Evolutionary conservation across 148 eudicot genomes (phyloP), one percentile per base, ranked within the genome.

Genomic region (Salicornia ramosissima): DNA sequence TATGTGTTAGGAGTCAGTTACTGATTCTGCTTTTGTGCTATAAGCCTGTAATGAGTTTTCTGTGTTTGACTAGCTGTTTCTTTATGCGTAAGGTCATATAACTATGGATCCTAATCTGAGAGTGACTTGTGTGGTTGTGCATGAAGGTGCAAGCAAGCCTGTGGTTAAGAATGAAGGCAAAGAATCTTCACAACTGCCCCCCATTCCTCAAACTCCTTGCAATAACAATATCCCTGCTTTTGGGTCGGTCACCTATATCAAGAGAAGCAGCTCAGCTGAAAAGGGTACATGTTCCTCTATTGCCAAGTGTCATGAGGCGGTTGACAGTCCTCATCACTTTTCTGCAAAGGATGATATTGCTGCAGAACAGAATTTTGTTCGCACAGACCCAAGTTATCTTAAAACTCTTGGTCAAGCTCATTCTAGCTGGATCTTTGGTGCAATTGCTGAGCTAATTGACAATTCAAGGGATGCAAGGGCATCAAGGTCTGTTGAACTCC

Each of bases 381-480:
- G 77, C 7, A 65, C 80, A 52, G 83, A 90, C 77, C 96, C 96
- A 21, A 90, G 90, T 71, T 90, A 85, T 72, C 67, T 90, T 70
- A 86, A 80, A 78, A 90, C 88, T 25, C 90, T 90, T 52, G 86
- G 96, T 64, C 92, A 87, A 64, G 81, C 85, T 29, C 96, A 90
- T 80, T 87, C 89, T 71, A 77, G 85, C 46, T 87, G 96, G 96
- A 78, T 84, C 34, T 87, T 90, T 78, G 96, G 96, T 69, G 92
- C 92, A 74, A 81, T 90, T 71, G 92, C 96, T 16, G 96, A 90
- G 80, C 84, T 90, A 66, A 82, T 90, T 60, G 90, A 87, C 78
- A 90, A 87, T 80, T 74, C 96, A 49, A 87, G 87, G 80, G 96
- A 90, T 71, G 96, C 96, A 21, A 78, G 81, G 71, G 84, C 96